Base-by-base conservation (phyloP, 129 eudicot genomes). In the Helichrysum umbraculigerum region DNA sequence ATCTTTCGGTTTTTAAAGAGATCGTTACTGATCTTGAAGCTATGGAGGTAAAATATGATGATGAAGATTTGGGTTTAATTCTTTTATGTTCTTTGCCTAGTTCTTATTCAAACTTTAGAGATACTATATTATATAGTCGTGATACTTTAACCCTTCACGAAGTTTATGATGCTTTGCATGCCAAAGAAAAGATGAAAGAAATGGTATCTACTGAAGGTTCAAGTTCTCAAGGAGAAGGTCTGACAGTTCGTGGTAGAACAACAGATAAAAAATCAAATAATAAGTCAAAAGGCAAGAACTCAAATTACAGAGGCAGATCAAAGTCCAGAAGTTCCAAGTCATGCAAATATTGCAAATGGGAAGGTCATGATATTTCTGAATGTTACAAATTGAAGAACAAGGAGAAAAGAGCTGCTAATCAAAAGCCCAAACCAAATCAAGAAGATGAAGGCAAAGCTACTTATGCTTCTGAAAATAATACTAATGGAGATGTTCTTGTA, bases 51-150 rank as follows among this genome's bases (percentile, higher is more conserved):
- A 69, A 69, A 42, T 69, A 69, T 69, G 73, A 69, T 9, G 35
- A 41, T 1, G 59, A 22, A 17, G 59, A 69, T 69, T 21, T 69
- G 35, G 59, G 59, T 69, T 41, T 69, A 2, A 69, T 69, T 69
- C 20, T 69, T 5, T 42, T 69, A 44, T 42, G 35, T 25, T 68
- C 73, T 42, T 22, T 68, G 58, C 73, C 73, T 42, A 17, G 73
- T 68, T 68, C 58, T 42, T 68, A 68, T 42, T 68, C 58, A 68
- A 68, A 68, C 29, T 68, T 68, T 39, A 68, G 73, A 68, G 59
- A 68, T 50, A 68, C 73, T 19, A 68, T 68, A 68, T 21, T 68
- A 22, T 68, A 68, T 42, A 68, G 73, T 42, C 35, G 12, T 68
- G 73, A 68, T 42, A 68, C 73, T 68, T 3, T 68, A 21, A 42